Base-by-base conservation (phyloP, 306 rosid genomes). In the Castanopsis chinensis region DNA sequence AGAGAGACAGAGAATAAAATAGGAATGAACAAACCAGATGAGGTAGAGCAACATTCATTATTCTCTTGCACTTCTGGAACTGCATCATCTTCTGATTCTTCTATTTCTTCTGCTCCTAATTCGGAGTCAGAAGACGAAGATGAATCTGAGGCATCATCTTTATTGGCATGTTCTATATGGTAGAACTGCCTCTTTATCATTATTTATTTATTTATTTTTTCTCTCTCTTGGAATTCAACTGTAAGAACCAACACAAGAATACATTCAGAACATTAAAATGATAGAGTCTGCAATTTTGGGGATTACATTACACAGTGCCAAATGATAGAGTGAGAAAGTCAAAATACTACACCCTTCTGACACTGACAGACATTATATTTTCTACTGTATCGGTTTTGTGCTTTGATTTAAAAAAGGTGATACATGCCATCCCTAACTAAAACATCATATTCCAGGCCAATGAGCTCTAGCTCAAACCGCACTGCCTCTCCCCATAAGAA, bases 171-270 rank as follows among this genome's bases (percentile, higher is more conserved):
- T 37, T 94, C 98, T 55, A 89, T 18, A 87, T 84, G 86, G 76
- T 71, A 94, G 89, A 89, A 94, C 51, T 88, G 83, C 87, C 97
- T 89, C 89, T 94, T 94, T 79, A 94, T 91, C 98, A 94, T 94
- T 25, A 25, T 25, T 25, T 25, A 1, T 25, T 25, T 25, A 1
- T 25, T 25, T 25, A 0, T 25, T 8, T 41, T 41, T 37, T 81
- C 43, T 53, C 76, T 5, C 20, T 61, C 18, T 43, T 32, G 4
- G 69, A 68, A 28, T 17, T 25, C 18, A 78, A 80, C 81, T 78
- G 35, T 7, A 69, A 80, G 59, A 81, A 73, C 25, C 69, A 35
- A 80, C 55, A 59, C 4, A 32, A 65, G 19, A 33, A 68, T 3
- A 14, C n/a, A 33, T n/a, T 33, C 52, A 33, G 52, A 68, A 68